phyloP scores from a whole-genome alignment of 192 early-diverging fungal genomes.

The Dispira parvispora region DNA sequence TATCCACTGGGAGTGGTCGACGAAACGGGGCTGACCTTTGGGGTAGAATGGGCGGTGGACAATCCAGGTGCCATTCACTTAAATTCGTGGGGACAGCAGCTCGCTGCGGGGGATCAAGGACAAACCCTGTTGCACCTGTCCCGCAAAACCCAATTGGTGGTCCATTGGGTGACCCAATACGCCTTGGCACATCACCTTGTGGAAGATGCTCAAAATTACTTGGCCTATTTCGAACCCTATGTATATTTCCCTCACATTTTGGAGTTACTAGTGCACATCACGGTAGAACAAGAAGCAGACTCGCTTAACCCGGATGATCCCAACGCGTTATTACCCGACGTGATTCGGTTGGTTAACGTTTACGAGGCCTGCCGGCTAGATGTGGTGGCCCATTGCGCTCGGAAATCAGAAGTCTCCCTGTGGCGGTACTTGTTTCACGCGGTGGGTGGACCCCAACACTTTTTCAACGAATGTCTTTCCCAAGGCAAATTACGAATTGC shows the following conservation, averaged over 20 bases:
- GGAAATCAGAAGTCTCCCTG: conserved; percentile 87
- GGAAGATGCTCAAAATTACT: conserved; percentile 27
- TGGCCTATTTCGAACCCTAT: conserved; percentile 45
- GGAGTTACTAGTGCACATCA: conserved; percentile 79
- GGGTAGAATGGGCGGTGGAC: not conserved
- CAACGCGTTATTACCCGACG: conserved; percentile 43
- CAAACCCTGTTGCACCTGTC: not conserved
- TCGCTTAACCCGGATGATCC: not conserved
- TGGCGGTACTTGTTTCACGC: conserved; percentile 80
- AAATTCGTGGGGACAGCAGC: too few species aligned
- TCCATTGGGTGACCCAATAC: not conserved
- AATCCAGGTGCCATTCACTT: not conserved
- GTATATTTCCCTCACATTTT: conserved; percentile 84
- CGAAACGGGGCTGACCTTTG: not conserved
- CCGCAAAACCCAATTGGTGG: not conserved
- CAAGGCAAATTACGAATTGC: conserved; percentile 59
- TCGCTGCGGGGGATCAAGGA: not conserved
- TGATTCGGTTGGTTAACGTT: conserved; percentile 58
- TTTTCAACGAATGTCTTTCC: conserved; percentile 71
- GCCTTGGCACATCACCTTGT: not conserved
- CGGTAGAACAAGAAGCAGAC: conserved; percentile 67
- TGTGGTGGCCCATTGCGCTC: conserved; percentile 83
- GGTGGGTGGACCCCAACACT: conserved; percentile 62
- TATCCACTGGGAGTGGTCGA: conserved; percentile 8
- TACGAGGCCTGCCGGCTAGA: conserved; percentile 62